Percentiles rank a stretch among this genome's conserved stretches.
Conservation (phyloP, 2,329 filamentous ascomycete species). For the Alternaria brassicae region DNA sequence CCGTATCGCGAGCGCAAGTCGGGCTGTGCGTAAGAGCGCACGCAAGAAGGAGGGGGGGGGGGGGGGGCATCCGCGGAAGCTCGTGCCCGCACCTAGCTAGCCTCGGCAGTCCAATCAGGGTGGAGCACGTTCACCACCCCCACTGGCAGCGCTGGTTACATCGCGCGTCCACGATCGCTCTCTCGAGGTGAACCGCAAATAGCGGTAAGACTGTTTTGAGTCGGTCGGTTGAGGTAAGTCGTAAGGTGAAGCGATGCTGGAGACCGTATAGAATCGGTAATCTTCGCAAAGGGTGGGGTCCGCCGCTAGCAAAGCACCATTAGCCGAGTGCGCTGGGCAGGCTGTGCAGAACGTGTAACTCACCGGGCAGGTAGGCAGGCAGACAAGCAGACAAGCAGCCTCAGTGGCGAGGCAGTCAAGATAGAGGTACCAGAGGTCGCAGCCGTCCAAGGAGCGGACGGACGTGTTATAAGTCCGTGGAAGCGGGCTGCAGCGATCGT, state of each 20-base stretch:
- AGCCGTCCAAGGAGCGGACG: neutral
- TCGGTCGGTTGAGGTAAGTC: neutral
- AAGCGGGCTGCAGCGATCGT: neutral
- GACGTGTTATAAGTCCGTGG: neutral
- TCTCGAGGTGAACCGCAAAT: neutral
- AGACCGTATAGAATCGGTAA: neutral
- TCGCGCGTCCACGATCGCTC: neutral
- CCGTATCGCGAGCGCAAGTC: neutral
- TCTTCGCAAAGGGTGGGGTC: neutral
- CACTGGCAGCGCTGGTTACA: neutral
- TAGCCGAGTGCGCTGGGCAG: neutral
- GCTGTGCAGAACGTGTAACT: neutral
- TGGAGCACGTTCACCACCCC: neutral
- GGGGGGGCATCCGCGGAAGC: too few relatives aligned
- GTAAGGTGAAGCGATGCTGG: neutral
- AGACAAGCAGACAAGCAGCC: neutral
- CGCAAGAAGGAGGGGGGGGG: too few relatives aligned
- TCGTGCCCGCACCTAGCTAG: neutral
- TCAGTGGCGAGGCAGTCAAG: neutral
- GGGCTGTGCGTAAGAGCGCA: neutral
- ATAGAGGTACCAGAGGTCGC: neutral
- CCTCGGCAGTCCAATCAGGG: conserved; percentile 1
- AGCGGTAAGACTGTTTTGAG: neutral
- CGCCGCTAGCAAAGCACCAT: neutral
- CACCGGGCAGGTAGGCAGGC: neutral